Conservation (phyloP, 768 basidiomycete species). For the Auriculariales sp. region DNA sequence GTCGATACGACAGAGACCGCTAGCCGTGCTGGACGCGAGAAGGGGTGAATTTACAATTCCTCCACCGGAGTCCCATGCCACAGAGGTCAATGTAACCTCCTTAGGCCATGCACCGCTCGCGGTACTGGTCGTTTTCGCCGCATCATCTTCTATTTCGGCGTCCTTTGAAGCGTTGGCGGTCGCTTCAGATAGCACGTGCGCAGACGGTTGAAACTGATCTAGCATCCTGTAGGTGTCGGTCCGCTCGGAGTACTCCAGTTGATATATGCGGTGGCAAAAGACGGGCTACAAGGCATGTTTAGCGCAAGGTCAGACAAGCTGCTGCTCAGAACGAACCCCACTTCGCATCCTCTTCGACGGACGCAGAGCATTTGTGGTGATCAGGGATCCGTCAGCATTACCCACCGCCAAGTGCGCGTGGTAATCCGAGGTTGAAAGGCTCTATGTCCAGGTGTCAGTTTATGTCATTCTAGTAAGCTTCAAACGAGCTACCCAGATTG, state of each 20-base stretch:
- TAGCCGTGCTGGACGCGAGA: conserved; percentile 67
- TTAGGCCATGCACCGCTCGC: conserved; percentile 65
- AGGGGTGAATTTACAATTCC: conserved; percentile 45
- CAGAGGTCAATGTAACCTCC: conserved; percentile 63
- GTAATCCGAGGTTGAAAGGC: conserved; percentile 60
- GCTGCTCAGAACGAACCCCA: conserved; percentile 22
- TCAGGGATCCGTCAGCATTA: conserved; percentile 69
- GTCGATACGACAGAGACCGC: conserved; percentile 79
- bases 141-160: neutral
- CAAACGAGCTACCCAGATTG: conserved; percentile 57
- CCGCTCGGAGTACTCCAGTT: conserved; percentile 73
- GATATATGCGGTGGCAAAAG: conserved; percentile 66
- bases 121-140: conserved; percentile 11
- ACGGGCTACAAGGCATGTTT: conserved; percentile 37
- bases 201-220: conserved; percentile 74
- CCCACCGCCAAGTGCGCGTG: conserved; percentile 78
- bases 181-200: conserved; percentile 4
- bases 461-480: neutral
- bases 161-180: neutral
- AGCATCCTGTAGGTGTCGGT: conserved; percentile 71
- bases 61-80: conserved; percentile 66
- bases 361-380: conserved; percentile 56
- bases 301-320: neutral
- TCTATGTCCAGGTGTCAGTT: conserved; percentile 18
- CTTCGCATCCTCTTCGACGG: conserved; percentile 51